Conservation (phyloP, 1,284 basidiomycete species). For the Ustilago vetiveriae region DNA sequence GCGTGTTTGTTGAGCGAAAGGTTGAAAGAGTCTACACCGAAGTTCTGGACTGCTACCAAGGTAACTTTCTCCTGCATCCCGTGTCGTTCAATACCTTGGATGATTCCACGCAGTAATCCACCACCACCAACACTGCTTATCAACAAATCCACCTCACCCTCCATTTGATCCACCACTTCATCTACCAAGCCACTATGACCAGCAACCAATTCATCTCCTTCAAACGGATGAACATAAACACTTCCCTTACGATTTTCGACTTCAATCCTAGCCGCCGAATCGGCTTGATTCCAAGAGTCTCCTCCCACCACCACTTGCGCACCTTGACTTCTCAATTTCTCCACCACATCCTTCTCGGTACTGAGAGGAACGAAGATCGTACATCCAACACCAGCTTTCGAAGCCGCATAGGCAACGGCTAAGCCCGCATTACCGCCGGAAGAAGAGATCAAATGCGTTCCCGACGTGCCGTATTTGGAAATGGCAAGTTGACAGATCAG, state of each 20-base stretch:
- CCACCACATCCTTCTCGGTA: slow-evolving; percentile 42
- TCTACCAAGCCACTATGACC: slow-evolving; percentile 57
- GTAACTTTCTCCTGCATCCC: slow-evolving; percentile 1
- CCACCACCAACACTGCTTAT: slow-evolving; percentile 37
- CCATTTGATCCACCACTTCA: slow-evolving; percentile 23
- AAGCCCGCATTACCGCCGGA: slow-evolving; percentile 66
- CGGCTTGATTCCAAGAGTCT: slow-evolving; percentile 40
- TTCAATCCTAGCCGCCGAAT: slow-evolving; percentile 28
- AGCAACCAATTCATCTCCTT: slow-evolving; percentile 50
- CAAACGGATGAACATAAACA: slow-evolving; percentile 63
- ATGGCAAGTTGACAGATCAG: slow-evolving; percentile 19
- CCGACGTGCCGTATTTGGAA: neutral
- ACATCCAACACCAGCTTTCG: slow-evolving; percentile 44
- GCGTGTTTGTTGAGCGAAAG: slow-evolving; percentile 23
- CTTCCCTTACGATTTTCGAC: slow-evolving; percentile 3
- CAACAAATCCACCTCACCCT: slow-evolving; percentile 7
- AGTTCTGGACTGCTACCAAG: slow-evolving; percentile 50
- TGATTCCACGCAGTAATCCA: slow-evolving; percentile 29
- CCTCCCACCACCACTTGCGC: slow-evolving; percentile 42
- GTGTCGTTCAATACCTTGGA: slow-evolving; percentile 5
- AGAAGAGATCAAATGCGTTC: slow-evolving; percentile 56
- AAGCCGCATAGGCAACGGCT: slow-evolving; percentile 57
- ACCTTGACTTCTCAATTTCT: slow-evolving; percentile 37
- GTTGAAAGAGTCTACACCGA: slow-evolving; percentile 51
- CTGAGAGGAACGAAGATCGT: slow-evolving; percentile 59